Base-by-base conservation (phyloP, 2,329 filamentous ascomycete genomes). In the Blumeria graminis region DNA sequence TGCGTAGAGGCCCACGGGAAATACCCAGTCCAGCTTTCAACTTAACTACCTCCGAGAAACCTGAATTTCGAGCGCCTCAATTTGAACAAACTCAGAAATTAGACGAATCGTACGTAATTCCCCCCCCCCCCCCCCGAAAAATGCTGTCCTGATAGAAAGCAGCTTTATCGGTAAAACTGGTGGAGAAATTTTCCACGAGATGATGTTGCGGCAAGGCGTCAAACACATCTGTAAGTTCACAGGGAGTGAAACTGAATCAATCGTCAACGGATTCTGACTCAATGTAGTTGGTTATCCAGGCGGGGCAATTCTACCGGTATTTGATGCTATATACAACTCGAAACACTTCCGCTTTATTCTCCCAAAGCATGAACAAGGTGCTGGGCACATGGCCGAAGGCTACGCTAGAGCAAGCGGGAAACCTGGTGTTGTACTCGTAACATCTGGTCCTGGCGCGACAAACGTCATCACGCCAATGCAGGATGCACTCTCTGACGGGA, bases 301-400 rank as follows among this genome's bases (percentile, higher is more conserved):
- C 65, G 90, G 92, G 68, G 89, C 92, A 62, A 96, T 96, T 71
- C 81, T 96, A 38, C 92, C 92, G 64, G 90, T 96, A 46, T 96
- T 95, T 73, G 92, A 98, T 70, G 92, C 92, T 66, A 96, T 98
- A 68, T 94, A 94, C 77, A 94, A 95, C 74, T 96, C 90, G 57
- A 81, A 85, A 73, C 84, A 95, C 71, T 94, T 96, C 73, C 82
- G 95, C 60, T 96, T 98, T 67, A 81, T 96, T 69, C 80, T 96
- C 8, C 92, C 92, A 34, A 81, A 86, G 70, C 92, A 98, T 71
- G 92, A 96, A 72, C 92, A 98, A 72, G 92, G 92, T 62, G 92
- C 92, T 58, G 92, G 92, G 61, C 92, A 98, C 72, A 98, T 96
- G 92, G 92, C 92, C 14, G 84, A 96, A 71, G 92, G 92, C 56